Base-by-base conservation (phyloP, 345 rosid genomes). In the Pistacia atlantica region DNA sequence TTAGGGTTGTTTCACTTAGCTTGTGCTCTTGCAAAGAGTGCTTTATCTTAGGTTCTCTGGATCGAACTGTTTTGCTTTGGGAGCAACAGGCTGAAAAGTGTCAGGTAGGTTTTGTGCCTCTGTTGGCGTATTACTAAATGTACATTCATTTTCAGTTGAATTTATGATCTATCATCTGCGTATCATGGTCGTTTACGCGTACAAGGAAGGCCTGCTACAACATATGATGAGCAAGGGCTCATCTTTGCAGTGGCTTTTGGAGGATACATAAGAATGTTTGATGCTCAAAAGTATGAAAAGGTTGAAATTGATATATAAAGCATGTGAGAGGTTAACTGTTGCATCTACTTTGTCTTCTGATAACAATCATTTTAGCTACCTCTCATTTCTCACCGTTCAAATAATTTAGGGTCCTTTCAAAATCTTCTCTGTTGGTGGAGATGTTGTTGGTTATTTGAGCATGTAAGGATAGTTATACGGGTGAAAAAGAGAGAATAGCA, bases 31-130 rank as follows among this genome's bases (percentile, higher is more conserved):
- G 90, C 68, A 93, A 90, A 67, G 99, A 96, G 64, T 87, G 91
- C 82, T 93, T 96, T 76, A 87, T 93, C 76, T 96, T 98, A 17
- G 97, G 98, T 78, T 96, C 98, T 73, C 95, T 96, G 61, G 99
- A 96, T 85, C 91, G 98, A 58, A 92, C 99, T 81, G 98, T 93
- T 85, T 73, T 96, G 82, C 95, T 93, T 61, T 96, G 97, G 97
- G 99, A 96, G 88, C 99, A 96, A 77, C 86, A 97, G 31, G 92
- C 91, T 68, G 99, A 96, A 65, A 96, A 96, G 84, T 96, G 98
- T 84, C 98, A 93, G 97, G 98, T 93, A 69, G 75, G 51, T 79
- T 28, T 45, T 4, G 0, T 58, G 48, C 61, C 73, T 51, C 77
- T 5, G 66, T 58, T 16, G n/a, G n/a, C 61, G 28, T 45, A 37